Evolutionary conservation across 23 red algal genomes (phyloP).

Genomic region (Gracilaria domingensis): DNA sequence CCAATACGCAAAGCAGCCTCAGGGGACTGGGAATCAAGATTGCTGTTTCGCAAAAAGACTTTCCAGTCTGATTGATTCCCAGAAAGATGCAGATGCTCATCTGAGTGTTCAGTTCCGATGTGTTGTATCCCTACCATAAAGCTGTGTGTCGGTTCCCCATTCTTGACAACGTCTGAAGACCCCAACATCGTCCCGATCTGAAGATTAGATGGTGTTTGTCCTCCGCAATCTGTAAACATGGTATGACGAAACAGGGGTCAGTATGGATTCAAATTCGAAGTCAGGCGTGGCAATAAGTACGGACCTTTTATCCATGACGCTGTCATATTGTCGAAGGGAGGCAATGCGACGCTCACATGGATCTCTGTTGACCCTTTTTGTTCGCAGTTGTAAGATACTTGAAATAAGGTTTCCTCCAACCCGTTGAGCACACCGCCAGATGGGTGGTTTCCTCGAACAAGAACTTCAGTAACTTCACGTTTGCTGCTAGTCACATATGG

Average conservation of each 20-base stretch:
- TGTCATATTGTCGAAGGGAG: constrained; percentile 61
- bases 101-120: constrained; percentile 67
- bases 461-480: constrained; percentile 32
- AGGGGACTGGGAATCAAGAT: background rate
- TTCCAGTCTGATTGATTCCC: constrained; percentile 71
- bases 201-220: constrained; percentile 43
- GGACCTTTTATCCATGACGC: constrained; percentile 59
- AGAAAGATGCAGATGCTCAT: constrained; percentile 67
- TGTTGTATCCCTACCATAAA: constrained; percentile 67
- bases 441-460: constrained; percentile 60
- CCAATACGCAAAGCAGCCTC: constrained; percentile 50
- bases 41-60: constrained; percentile 37
- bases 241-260: background rate
- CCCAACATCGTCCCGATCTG: constrained; percentile 19
- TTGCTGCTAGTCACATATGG: constrained; percentile 45
- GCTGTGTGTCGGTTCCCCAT: constrained; percentile 50
- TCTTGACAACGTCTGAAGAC: constrained; percentile 48
- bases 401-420: constrained; percentile 34
- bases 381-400: constrained; percentile 55
- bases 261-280: background rate
- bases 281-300: background rate
- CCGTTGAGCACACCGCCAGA: constrained; percentile 59
- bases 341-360: constrained; percentile 45
- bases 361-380: constrained; percentile 54
- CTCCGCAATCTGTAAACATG: constrained; percentile 58